phyloP scores from a whole-genome alignment of 257 asterid genomes.

The Primulina huaijiensis region DNA sequence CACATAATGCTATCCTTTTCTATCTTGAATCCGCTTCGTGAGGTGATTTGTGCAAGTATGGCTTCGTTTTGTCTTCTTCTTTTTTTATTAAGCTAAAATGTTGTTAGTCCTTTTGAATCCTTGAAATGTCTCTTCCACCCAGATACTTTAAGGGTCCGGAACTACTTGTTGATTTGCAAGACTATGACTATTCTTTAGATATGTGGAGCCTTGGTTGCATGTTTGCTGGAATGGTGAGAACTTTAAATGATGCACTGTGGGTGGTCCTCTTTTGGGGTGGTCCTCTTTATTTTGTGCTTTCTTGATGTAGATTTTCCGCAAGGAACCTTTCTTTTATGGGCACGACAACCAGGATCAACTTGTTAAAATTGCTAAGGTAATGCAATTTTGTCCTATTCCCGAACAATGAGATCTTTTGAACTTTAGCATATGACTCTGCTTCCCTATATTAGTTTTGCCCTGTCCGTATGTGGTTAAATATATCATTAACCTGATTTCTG shows the following conservation, averaged over 20 bases:
- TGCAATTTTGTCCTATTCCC: neutral
- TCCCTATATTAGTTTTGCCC: neutral
- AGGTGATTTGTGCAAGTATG: slow-evolving; percentile 3
- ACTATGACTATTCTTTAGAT: slow-evolving; percentile 75
- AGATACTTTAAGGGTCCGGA: slow-evolving; percentile 64
- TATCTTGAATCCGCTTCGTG: neutral
- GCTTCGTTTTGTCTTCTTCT: neutral
- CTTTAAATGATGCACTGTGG: neutral
- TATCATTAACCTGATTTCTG: too few species aligned
- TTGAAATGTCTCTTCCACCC: slow-evolving; percentile 11
- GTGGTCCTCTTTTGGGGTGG: neutral
- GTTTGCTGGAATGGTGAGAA: slow-evolving; percentile 97
- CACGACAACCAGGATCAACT: slow-evolving; percentile 99
- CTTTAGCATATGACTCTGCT: neutral
- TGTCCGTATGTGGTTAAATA: neutral
- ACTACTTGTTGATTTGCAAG: slow-evolving; percentile 80
- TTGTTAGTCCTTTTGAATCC: slow-evolving; percentile 12
- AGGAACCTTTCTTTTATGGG: slow-evolving; percentile 98
- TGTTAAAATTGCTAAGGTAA: slow-evolving; percentile 92
- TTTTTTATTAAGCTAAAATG: neutral
- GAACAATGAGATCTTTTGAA: neutral
- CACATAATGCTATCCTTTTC: neutral
- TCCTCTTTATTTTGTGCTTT: slow-evolving; percentile 13
- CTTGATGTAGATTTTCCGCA: slow-evolving; percentile 71
- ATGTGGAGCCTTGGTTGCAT: slow-evolving; percentile 92